phyloP scores from a whole-genome alignment of 352 stramenopile genomes.

The Globisporangium mamillatum region DNA sequence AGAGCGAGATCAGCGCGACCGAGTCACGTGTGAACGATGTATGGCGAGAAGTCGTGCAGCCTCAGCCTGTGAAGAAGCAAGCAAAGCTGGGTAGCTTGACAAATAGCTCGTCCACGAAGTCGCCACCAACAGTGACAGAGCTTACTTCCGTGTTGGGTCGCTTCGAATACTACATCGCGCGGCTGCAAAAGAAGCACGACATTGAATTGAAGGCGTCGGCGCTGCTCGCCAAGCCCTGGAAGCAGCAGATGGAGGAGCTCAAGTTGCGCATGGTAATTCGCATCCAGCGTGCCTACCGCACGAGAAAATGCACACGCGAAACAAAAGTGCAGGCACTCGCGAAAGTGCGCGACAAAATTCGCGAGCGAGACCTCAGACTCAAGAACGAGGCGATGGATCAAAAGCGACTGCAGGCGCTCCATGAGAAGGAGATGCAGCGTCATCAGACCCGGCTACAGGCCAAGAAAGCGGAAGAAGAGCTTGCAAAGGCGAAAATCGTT shows the following conservation, averaged over 20 bases:
- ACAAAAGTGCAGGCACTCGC: slow-evolving; percentile 46
- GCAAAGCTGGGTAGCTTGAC: neutral
- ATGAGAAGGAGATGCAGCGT: slow-evolving; percentile 53
- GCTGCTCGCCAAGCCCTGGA: slow-evolving; percentile 56
- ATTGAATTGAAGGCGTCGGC: slow-evolving; percentile 56
- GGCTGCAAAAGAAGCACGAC: slow-evolving; percentile 49
- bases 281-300: slow-evolving; percentile 70
- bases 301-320: slow-evolving; percentile 31
- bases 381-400: slow-evolving; percentile 53
- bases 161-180: slow-evolving; percentile 52
- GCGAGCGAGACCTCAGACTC: slow-evolving; percentile 43
- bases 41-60: slow-evolving; percentile 50
- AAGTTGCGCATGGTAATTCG: slow-evolving; percentile 62
- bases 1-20: slow-evolving; percentile 44
- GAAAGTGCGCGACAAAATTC: slow-evolving; percentile 49
- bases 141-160: slow-evolving; percentile 57
- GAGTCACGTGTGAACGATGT: slow-evolving; percentile 56
- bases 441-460: slow-evolving; percentile 57
- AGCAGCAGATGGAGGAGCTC: slow-evolving; percentile 70
- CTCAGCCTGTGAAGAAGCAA: neutral
- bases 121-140: slow-evolving; percentile 21
- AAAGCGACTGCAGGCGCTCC: slow-evolving; percentile 50
- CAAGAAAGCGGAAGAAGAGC: slow-evolving; percentile 47
- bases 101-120: neutral
- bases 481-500: slow-evolving; percentile 29